Conservation (phyloP, 129 eudicot genomes). For the Pittosporum tobira region DNA sequence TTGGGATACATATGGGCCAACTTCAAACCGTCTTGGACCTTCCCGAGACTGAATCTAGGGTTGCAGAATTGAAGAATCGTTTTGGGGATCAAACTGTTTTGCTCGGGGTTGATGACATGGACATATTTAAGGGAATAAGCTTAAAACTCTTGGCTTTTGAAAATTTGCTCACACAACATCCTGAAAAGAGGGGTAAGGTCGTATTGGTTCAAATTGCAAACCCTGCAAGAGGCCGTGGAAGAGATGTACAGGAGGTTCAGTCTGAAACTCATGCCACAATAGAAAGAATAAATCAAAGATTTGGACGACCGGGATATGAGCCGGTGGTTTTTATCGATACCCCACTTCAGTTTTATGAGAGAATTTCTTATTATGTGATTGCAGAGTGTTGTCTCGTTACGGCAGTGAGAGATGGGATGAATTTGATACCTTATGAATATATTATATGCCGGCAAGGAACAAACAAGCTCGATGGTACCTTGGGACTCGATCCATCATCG, state of each 20-base stretch:
- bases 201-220: conserved; percentile 79
- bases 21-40: conserved; percentile 60
- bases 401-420: conserved; percentile 91
- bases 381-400: conserved; percentile 94
- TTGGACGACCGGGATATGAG: conserved; percentile 50
- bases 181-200: conserved; percentile 74
- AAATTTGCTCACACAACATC: conserved; percentile 68
- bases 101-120: conserved; percentile 97
- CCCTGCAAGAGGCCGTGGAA: conserved; percentile 89
- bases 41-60: conserved; percentile 60
- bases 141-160: conserved; percentile 81
- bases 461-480: conserved; percentile 43
- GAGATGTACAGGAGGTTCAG: conserved; percentile 77
- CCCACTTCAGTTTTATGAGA: conserved; percentile 73
- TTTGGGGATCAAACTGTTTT: conserved; percentile 52
- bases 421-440: conserved; percentile 79
- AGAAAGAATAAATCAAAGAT: conserved; percentile 49
- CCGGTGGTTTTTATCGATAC: conserved; percentile 70
- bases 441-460: conserved; percentile 72
- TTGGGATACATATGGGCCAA: conserved; percentile 79
- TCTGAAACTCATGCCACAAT: conserved; percentile 60
- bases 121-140: conserved; percentile 85
- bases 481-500: conserved; percentile 39
- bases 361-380: conserved; percentile 70
- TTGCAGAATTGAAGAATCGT: conserved; percentile 49